A percentile compares a stretch with the other conserved stretches of the same genome.
Conservation (phyloP, 2,329 filamentous ascomycete species). For the Aspergillus flavus region DNA sequence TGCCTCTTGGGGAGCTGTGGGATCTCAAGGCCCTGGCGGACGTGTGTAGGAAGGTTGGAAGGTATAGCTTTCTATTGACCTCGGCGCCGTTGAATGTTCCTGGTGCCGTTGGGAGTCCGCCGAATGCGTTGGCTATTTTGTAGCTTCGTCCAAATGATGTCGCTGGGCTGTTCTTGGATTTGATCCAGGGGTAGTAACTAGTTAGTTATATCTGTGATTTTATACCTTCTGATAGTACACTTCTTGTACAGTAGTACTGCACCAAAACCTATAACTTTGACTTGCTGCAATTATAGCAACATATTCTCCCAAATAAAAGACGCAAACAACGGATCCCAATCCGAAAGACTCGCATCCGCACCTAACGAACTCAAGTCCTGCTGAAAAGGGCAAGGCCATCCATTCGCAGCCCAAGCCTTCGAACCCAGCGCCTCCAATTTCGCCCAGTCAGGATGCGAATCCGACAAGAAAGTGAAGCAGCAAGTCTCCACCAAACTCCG, state of each 20-base stretch:
- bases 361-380: too few species aligned
- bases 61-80: conserved; percentile 50
- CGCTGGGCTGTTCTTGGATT: too few species aligned
- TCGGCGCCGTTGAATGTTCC: conserved; percentile 48
- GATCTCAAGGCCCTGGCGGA: conserved; percentile 45
- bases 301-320: neutral
- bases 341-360: neutral
- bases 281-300: neutral
- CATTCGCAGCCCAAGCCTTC: neutral
- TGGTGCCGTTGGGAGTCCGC: conserved; percentile 38
- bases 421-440: neutral
- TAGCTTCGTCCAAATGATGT: neutral
- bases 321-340: neutral
- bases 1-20: conserved; percentile 52
- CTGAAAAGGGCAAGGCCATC: neutral
- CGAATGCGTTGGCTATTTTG: conserved; percentile 32
- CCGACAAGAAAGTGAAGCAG: neutral
- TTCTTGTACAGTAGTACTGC: too few species aligned
- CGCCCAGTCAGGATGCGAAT: neutral
- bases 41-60: conserved; percentile 38
- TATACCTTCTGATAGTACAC: neutral
- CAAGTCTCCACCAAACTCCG: neutral
- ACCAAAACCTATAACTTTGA: too few species aligned
- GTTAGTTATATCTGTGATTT: neutral
- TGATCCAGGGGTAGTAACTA: neutral